Conservation (phyloP, 2,329 filamentous ascomycete genomes). For the Neurospora sp. region DNA sequence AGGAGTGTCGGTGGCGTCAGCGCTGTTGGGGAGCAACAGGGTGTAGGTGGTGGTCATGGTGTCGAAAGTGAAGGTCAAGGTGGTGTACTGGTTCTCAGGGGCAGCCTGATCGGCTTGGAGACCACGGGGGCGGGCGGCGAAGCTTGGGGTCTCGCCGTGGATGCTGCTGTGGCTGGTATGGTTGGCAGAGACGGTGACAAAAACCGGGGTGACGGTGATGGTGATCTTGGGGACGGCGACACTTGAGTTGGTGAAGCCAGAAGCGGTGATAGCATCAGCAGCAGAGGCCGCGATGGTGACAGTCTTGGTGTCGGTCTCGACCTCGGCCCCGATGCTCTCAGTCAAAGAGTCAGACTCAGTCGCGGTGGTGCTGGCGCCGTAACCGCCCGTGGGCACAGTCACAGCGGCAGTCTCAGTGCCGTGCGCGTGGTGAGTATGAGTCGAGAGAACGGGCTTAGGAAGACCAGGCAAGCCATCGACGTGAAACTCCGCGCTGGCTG, state of each 20-base stretch:
- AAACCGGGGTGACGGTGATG: background rate
- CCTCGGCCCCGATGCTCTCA: background rate
- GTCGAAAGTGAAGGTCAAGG: background rate
- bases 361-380: background rate
- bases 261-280: background rate
- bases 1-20: background rate
- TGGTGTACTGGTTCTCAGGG: background rate
- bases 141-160: background rate
- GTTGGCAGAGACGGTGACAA: background rate
- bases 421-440: background rate
- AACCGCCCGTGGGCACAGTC: background rate
- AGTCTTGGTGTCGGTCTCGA: background rate
- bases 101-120: background rate
- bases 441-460: background rate
- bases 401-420: background rate
- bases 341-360: background rate
- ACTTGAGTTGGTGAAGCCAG: background rate
- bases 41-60: background rate
- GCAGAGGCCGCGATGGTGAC: background rate
- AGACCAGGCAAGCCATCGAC: background rate
- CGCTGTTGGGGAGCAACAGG: background rate
- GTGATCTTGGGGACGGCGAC: background rate
- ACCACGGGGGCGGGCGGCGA: background rate
- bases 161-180: background rate
- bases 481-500: background rate